These are phyloP conservation scores for Aspergillus affinis DNA, from an alignment of 495 filamentous ascomycete species.

Conservation along the genomic window DNA sequence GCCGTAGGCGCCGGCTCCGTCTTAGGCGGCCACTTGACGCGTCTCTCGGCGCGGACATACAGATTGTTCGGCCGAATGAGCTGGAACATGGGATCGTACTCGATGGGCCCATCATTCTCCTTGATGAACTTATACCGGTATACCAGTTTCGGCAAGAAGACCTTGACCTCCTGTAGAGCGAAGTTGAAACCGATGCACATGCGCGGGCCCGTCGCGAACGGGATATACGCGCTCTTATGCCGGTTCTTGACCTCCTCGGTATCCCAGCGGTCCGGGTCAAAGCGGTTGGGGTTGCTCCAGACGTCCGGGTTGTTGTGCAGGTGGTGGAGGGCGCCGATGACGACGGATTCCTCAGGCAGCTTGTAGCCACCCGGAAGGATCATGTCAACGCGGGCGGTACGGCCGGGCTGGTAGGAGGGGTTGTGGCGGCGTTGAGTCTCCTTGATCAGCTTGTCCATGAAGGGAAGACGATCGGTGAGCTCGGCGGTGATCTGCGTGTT, in stretches of 20 bases:
- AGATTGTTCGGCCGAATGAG: constrained; percentile 54
- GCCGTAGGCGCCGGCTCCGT: neutral
- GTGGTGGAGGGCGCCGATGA: constrained; percentile 49
- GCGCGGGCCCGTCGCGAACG: constrained; percentile 51
- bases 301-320: constrained; percentile 53
- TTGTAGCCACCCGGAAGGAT: constrained; percentile 56
- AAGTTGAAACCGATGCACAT: constrained; percentile 62
- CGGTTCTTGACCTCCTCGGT: constrained; percentile 46
- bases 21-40: constrained; percentile 44
- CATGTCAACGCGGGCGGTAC: constrained; percentile 49
- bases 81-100: constrained; percentile 58
- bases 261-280: constrained; percentile 58
- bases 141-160: constrained; percentile 50
- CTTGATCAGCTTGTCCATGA: constrained; percentile 56
- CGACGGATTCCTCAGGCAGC: constrained; percentile 42
- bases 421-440: constrained; percentile 57
- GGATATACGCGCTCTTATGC: constrained; percentile 47
- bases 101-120: constrained; percentile 41
- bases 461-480: constrained; percentile 36
- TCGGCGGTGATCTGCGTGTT: constrained; percentile 42
- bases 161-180: constrained; percentile 53
- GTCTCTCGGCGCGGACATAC: constrained; percentile 48
- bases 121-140: constrained; percentile 52
- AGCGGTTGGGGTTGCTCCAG: constrained; percentile 52
- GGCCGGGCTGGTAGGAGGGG: constrained; percentile 54